These are phyloP conservation scores for Lachnellula occidentalis DNA, from an alignment of 2,329 filamentous ascomycete species.

Conservation along the genomic window DNA sequence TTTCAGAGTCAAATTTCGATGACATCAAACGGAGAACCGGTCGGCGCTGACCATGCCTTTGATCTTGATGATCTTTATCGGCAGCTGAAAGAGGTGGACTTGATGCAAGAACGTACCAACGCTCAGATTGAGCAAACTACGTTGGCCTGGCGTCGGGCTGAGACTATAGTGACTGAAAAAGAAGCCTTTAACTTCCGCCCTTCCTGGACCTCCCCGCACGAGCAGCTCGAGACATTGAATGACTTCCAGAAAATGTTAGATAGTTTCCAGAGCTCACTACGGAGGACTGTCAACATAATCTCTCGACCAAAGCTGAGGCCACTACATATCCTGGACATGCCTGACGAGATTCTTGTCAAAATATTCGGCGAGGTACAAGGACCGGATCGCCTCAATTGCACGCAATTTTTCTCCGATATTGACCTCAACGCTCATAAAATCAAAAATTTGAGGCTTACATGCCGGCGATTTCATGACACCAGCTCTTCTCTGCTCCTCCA, in stretches of 20 bases:
- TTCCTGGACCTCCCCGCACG: background rate
- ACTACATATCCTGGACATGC: background rate
- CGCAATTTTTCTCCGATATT: background rate
- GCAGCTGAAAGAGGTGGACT: background rate
- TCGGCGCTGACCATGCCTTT: background rate
- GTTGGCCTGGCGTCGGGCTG: background rate
- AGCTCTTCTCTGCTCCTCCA: background rate
- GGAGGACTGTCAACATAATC: background rate
- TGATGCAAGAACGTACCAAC: background rate
- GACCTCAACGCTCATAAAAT: background rate
- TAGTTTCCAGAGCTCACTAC: background rate
- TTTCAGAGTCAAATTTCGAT: background rate
- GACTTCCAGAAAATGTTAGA: background rate
- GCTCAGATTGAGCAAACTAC: background rate
- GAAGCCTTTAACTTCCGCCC: background rate
- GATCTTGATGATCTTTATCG: background rate
- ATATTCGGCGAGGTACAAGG: background rate
- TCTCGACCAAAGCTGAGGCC: background rate
- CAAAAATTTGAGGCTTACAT: background rate
- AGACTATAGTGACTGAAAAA: background rate
- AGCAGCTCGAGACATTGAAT: background rate
- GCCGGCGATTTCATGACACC: background rate
- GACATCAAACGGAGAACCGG: background rate
- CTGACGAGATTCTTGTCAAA: background rate
- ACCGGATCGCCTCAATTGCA: background rate